Percentiles rank a stretch among this genome's conserved stretches.
Evolutionary conservation across 805 yeast genomes (phyloP).

Genomic region (Hanseniaspora nectarophila): DNA sequence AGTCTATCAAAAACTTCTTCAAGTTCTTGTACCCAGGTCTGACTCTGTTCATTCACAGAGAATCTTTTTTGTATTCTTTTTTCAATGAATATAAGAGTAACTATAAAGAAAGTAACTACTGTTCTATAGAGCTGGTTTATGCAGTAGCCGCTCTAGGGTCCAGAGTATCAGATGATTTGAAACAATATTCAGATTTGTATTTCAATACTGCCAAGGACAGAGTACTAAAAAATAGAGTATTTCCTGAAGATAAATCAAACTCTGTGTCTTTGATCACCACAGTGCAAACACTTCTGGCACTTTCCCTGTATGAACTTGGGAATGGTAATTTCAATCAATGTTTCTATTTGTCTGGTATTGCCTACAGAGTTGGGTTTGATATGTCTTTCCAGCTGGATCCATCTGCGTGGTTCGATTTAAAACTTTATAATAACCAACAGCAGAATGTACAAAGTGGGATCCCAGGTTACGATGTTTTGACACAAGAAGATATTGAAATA

Average conservation of each 20-base stretch:
- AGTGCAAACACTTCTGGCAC: constrained; percentile 44
- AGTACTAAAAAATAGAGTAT: constrained; percentile 29
- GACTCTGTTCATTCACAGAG: constrained; percentile 51
- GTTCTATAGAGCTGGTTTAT: constrained; percentile 42
- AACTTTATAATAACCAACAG: constrained; percentile 10
- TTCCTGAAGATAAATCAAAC: constrained; percentile 25
- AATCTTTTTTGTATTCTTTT: constrained; percentile 49
- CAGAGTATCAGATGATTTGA: constrained; percentile 35
- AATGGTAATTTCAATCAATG: constrained; percentile 47
- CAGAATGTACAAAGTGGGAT: neutral
- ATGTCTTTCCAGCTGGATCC: constrained; percentile 54
- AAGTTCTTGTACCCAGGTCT: constrained; percentile 58
- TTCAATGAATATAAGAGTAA: constrained; percentile 41
- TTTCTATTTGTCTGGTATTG: constrained; percentile 53
- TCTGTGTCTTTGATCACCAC: constrained; percentile 36
- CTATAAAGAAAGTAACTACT: constrained; percentile 35
- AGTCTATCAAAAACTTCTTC: constrained; percentile 34
- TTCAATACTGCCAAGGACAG: constrained; percentile 38
- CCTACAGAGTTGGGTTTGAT: constrained; percentile 53
- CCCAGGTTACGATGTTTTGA: constrained; percentile 25
- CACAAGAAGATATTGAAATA: constrained; percentile 43
- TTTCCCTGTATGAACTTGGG: constrained; percentile 52
- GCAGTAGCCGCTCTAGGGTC: constrained; percentile 52
- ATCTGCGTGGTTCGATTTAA: constrained; percentile 41
- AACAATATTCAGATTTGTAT: constrained; percentile 33